Percentiles rank a stretch among this genome's conserved stretches.
Conservation (phyloP, 139 green algal genomes). For the Chlamydomonas incerta region DNA sequence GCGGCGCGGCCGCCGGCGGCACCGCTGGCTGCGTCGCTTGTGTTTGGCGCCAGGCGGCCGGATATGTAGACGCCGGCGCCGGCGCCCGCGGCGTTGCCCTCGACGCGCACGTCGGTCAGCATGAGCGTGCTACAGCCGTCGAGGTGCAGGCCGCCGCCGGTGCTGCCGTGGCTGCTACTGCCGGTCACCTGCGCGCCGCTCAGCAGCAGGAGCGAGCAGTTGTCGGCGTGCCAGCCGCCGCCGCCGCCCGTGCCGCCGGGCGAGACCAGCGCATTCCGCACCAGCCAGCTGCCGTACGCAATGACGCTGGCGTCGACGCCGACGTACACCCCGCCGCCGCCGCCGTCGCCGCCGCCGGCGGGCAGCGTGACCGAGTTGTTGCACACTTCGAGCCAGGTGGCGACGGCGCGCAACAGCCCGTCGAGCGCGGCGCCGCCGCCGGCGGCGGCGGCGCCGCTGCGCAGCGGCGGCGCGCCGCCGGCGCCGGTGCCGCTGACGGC, state of each 20-base stretch:
- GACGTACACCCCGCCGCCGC: neutral
- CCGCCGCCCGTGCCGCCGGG: neutral
- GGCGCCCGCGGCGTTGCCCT: neutral
- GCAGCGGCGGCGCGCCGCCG: neutral
- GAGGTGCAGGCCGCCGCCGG: neutral
- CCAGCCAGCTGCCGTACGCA: neutral
- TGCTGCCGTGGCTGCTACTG: neutral
- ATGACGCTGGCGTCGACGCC: neutral
- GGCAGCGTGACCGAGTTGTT: neutral
- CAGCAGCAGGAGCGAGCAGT: neutral
- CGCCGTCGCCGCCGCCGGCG: neutral
- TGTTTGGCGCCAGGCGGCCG: neutral
- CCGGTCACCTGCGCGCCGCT: neutral
- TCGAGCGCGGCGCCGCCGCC: neutral
- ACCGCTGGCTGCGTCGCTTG: too few relatives aligned
- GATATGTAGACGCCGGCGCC: neutral
- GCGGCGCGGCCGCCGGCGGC: too few relatives aligned
- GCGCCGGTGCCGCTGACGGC: neutral
- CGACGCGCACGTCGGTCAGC: neutral
- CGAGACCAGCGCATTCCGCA: neutral
- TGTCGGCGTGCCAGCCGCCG: neutral
- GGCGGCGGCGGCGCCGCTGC: neutral
- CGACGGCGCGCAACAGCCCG: neutral
- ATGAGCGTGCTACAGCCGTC: neutral
- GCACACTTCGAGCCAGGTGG: too few relatives aligned